Evolutionary conservation across 2,329 filamentous ascomycete genomes (phyloP).

Genomic region (Colletotrichum euphorbiae): DNA sequence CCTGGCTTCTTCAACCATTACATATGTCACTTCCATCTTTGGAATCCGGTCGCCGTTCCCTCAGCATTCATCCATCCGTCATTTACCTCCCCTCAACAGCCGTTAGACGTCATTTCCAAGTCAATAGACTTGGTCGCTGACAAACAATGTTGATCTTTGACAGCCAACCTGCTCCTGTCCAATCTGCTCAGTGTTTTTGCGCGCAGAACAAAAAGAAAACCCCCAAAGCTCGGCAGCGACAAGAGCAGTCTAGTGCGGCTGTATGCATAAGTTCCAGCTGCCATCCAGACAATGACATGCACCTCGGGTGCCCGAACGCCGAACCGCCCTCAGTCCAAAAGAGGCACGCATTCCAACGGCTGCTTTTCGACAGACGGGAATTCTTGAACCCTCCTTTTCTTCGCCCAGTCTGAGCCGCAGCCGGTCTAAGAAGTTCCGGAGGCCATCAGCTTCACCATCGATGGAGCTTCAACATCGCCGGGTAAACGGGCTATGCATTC

Average conservation of each 20-base stretch:
- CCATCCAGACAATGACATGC: no score
- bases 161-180: background rate
- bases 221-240: background rate
- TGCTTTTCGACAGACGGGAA: no score
- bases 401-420: no score
- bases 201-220: background rate
- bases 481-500: no score
- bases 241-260: background rate
- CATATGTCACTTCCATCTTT: background rate
- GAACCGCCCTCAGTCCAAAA: no score
- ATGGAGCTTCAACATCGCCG: no score
- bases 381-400: no score
- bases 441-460: no score
- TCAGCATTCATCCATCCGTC: background rate
- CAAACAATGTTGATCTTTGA: conserved; percentile 1
- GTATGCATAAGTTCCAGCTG: background rate
- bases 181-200: background rate
- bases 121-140: background rate
- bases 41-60: background rate
- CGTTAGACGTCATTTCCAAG: conserved; percentile 17
- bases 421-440: no score
- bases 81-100: conserved; percentile 12
- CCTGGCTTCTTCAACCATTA: background rate
- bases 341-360: no score
- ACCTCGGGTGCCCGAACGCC: no score